phyloP scores from a whole-genome alignment of 2,329 filamentous ascomycete species.

The Botrytis cinerea region DNA sequence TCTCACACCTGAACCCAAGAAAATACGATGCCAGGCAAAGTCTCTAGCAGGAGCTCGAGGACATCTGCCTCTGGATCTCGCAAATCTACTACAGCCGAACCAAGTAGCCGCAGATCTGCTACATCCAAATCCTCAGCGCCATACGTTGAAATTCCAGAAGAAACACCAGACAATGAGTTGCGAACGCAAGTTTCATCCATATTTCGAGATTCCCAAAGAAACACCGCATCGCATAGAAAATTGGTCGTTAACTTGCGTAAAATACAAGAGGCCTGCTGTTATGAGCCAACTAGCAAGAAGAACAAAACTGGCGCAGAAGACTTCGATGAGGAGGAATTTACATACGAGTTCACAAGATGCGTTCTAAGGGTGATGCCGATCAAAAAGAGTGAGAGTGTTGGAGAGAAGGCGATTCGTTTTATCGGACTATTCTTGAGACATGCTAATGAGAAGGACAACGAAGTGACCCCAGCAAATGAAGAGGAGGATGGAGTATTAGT shows the following conservation, averaged over 20 bases:
- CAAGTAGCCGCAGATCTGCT: constrained; percentile 46
- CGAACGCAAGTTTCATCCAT: constrained; percentile 72
- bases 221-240: constrained; percentile 87
- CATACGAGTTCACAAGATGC: constrained; percentile 80
- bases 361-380: constrained; percentile 79
- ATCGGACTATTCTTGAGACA: constrained; percentile 82
- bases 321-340: constrained; percentile 85
- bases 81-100: constrained; percentile 46
- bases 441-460: constrained; percentile 68
- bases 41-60: constrained; percentile 46
- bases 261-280: constrained; percentile 82
- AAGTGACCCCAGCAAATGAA: constrained; percentile 61
- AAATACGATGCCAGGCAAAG: constrained; percentile 49
- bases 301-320: constrained; percentile 58
- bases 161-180: constrained; percentile 69
- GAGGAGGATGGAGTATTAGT: constrained; percentile 71
- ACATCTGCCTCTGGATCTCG: constrained; percentile 44
- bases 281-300: constrained; percentile 58
- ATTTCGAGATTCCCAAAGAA: constrained; percentile 82
- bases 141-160: constrained; percentile 62
- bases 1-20: background rate
- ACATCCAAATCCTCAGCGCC: constrained; percentile 44
- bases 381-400: constrained; percentile 88
- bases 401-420: constrained; percentile 83
- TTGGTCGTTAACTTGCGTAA: constrained; percentile 85